These are phyloP conservation scores for Geotrichum phurueaensis DNA, from an alignment of 1,139 yeast species.

Conservation along the genomic window DNA sequence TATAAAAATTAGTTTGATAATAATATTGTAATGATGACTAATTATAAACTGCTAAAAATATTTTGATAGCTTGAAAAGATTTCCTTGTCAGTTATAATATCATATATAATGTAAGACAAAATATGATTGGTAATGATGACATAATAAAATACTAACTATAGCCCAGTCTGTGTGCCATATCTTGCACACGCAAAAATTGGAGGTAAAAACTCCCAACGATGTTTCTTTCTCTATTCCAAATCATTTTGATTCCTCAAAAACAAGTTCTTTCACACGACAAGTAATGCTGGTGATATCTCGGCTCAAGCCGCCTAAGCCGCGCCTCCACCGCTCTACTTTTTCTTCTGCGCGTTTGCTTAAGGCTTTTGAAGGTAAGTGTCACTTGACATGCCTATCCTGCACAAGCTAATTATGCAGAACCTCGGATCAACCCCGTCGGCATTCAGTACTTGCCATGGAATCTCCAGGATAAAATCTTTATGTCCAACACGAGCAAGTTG, in stretches of 20 bases:
- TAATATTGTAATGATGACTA: too few relatives aligned
- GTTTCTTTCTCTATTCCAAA: too few relatives aligned
- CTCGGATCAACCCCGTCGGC: conserved; percentile 54
- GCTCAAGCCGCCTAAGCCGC: not conserved
- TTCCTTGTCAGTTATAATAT: too few relatives aligned
- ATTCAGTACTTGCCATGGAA: conserved; percentile 34
- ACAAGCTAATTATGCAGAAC: not conserved
- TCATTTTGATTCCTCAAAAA: not conserved
- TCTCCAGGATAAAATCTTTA: conserved; percentile 30
- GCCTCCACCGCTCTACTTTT: not conserved
- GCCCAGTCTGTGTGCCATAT: too few relatives aligned
- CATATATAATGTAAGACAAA: too few relatives aligned
- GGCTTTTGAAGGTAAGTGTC: not conserved
- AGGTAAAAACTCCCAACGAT: too few relatives aligned
- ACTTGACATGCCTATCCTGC: not conserved
- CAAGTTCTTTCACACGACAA: not conserved
- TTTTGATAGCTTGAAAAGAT: too few relatives aligned
- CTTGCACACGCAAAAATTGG: too few relatives aligned
- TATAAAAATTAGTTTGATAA: too few relatives aligned
- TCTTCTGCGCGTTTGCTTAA: not conserved
- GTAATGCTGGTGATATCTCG: not conserved
- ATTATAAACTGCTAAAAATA: too few relatives aligned
- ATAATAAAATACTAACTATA: too few relatives aligned
- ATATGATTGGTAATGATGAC: too few relatives aligned
- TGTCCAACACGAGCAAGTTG: conserved; percentile 16